phyloP scores from a whole-genome alignment of 2,329 filamentous ascomycete species.

The Colletotrichum navitas region DNA sequence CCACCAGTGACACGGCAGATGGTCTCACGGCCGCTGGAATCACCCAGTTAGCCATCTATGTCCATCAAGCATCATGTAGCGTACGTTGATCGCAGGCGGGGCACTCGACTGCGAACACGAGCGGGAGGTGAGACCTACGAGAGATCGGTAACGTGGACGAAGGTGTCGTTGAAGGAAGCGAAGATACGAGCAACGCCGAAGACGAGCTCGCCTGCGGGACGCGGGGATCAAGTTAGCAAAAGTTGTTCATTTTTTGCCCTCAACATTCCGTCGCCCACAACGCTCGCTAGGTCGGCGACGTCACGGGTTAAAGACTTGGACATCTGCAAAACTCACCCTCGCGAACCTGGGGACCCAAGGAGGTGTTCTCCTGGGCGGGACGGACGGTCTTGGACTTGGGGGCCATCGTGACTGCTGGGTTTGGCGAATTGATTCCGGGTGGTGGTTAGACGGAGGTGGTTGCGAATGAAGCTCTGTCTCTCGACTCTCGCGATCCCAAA shows the following conservation, averaged over 20 bases:
- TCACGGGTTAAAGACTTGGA: constrained; percentile 44
- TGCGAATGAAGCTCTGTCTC: constrained; percentile 26
- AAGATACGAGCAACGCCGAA: constrained; percentile 99
- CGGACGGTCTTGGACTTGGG: constrained; percentile 88
- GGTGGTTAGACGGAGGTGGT: constrained; percentile 44
- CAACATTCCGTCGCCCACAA: constrained; percentile 77
- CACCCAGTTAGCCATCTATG: constrained; percentile 73
- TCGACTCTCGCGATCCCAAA: constrained; percentile 13
- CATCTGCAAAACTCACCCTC: constrained; percentile 76
- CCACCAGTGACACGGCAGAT: constrained; percentile 99
- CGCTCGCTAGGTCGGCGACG: constrained; percentile 67
- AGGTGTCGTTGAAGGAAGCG: constrained; percentile 93
- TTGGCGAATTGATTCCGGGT: constrained; percentile 48
- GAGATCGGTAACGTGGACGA: constrained; percentile 99
- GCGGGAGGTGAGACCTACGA: constrained; percentile 68
- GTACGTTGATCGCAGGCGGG: neutral
- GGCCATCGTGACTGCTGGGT: constrained; percentile 73
- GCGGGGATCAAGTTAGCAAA: constrained; percentile 44
- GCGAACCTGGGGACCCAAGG: constrained; percentile 94
- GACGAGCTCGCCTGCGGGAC: constrained; percentile 84
- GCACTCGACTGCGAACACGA: neutral
- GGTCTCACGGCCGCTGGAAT: constrained; percentile 97
- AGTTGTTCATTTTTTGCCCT: neutral
- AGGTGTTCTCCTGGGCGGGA: constrained; percentile 96
- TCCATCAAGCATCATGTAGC: constrained; percentile 29